Base-by-base conservation (phyloP, 805 yeast genomes). In the Lipomyces oligophaga region DNA sequence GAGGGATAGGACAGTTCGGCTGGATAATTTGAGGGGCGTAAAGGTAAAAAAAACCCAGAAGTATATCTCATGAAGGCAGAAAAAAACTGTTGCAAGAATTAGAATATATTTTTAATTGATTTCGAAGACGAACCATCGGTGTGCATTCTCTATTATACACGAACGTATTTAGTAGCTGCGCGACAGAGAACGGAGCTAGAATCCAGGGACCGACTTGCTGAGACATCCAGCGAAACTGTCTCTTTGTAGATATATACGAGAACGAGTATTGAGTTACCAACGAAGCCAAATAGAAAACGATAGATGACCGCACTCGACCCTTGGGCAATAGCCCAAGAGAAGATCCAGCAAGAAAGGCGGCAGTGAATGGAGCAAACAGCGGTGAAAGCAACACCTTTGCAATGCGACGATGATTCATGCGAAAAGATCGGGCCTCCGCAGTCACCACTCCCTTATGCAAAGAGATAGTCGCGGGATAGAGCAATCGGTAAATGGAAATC, bases 141-240 rank as follows among this genome's bases (percentile, higher is more conserved):
- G 64, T 58, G 32, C 59, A 53, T 28, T 66, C 70, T 3, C 65
- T 67, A 40, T 66, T 60, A 43, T 60, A 57, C 28, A 67, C 52
- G 41, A 64, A 63, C 4, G 66, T 48, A 50, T 66, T 58, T 45
- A 70, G 61, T 40, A 70, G 62, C 58, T 69, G 72, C 13, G 66
- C 59, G 47, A 64, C 59, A 15, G 73, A 68, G 15, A 67, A 45
- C 3, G 74, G 74, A 56, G 69, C 66, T 44, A 70, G 57, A 32
- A 45, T 61, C 72, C 72, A 69, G 11, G 69, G 54, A 3, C 70
- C 71, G 39, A 60, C 68, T 60, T 35, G 64, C 55, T 58, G 66
- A 49, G 54, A 67, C 60, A 55, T 62, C 57, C 63, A 62, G 5
- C 50, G 49, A 36, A 67, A 47, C 43, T 53, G 54, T 5, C 65